Percentiles rank a stretch among this genome's conserved stretches.
phyloP scores from a whole-genome alignment of 495 filamentous ascomycete species.

The Gamarada debralockiae region DNA sequence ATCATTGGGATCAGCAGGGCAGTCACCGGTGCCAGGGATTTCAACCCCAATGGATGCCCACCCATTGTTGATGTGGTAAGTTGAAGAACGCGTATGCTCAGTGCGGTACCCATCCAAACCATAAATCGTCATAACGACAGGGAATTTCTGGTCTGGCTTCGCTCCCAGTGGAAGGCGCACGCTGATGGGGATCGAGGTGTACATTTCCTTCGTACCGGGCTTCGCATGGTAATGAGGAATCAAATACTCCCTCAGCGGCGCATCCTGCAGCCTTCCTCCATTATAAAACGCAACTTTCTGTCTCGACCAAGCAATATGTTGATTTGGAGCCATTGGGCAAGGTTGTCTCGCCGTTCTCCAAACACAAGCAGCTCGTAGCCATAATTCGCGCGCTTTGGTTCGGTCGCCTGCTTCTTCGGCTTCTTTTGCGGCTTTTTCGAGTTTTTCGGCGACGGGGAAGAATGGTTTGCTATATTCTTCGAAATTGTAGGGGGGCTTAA shows the following conservation, averaged over 20 bases:
- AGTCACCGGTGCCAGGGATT: conserved; percentile 77
- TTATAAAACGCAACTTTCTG: background rate
- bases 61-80: conserved; percentile 22
- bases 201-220: background rate
- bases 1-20: conserved; percentile 54
- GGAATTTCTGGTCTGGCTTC: background rate
- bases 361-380: background rate
- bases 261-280: background rate
- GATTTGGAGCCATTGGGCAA: background rate
- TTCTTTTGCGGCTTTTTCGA: background rate
- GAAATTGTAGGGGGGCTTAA: background rate
- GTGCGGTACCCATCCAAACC: background rate
- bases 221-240: background rate
- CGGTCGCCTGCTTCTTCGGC: background rate
- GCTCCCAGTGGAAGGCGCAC: background rate
- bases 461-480: background rate
- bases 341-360: background rate
- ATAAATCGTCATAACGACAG: background rate
- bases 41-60: conserved; percentile 61
- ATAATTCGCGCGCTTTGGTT: background rate
- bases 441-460: background rate
- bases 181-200: background rate
- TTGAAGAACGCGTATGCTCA: background rate
- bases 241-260: background rate
- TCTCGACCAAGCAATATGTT: background rate